A percentile compares a stretch with the other conserved stretches of the same genome.
Conservation (phyloP, 768 basidiomycete genomes). For the Crepidotus variabilis region DNA sequence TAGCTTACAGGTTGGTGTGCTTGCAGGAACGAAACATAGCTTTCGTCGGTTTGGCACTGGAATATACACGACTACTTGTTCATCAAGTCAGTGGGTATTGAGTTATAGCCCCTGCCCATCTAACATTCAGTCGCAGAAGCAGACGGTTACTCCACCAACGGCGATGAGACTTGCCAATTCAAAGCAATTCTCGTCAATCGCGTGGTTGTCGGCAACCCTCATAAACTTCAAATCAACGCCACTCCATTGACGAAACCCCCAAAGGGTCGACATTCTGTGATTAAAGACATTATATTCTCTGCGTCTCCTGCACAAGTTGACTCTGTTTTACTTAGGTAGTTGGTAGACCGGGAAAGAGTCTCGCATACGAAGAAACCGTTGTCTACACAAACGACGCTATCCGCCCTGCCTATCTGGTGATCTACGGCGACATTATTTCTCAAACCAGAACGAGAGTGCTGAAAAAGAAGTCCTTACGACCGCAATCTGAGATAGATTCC, state of each 20-base stretch:
- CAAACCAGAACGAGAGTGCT: too few relatives aligned
- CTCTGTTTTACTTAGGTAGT: slow-evolving; percentile 5
- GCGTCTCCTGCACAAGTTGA: too few relatives aligned
- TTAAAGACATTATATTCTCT: too few relatives aligned
- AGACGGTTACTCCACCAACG: slow-evolving; percentile 55
- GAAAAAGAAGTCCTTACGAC: too few relatives aligned
- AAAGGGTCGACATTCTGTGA: slow-evolving; percentile 54
- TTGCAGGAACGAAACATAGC: slow-evolving; percentile 57
- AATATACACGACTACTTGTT: slow-evolving; percentile 64
- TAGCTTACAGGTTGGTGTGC: too few relatives aligned
- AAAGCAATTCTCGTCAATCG: slow-evolving; percentile 55
- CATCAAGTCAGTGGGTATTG: slow-evolving; percentile 64
- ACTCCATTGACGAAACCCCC: slow-evolving; percentile 47
- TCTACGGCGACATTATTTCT: slow-evolving; percentile 9
- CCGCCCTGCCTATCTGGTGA: slow-evolving; percentile 9
- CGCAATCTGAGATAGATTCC: too few relatives aligned
- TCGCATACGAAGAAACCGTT: slow-evolving; percentile 13
- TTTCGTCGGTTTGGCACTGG: slow-evolving; percentile 69
- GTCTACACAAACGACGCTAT: slow-evolving; percentile 13
- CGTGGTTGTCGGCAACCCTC: slow-evolving; percentile 63
- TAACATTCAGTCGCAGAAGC: slow-evolving; percentile 43
- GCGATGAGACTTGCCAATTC: slow-evolving; percentile 34
- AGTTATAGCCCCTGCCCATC: not conserved
- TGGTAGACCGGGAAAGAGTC: not conserved
- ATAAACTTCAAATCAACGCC: slow-evolving; percentile 45